A percentile compares a stretch with the other conserved stretches of the same genome.
phyloP scores from a whole-genome alignment of 768 basidiomycete genomes.

The Mycena kentingensis region DNA sequence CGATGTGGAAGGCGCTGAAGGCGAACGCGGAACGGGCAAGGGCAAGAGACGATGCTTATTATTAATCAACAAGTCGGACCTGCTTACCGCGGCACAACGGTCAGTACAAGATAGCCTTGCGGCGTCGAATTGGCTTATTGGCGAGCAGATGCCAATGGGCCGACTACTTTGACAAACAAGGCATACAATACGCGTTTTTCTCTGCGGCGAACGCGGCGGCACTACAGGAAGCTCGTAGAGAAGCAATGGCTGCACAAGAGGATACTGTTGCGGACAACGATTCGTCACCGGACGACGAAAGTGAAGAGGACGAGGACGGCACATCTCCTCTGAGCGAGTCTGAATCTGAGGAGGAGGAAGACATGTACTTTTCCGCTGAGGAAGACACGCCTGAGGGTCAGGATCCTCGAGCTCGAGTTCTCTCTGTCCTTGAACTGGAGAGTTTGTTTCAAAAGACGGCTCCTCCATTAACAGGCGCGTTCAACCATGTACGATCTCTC shows the following conservation, averaged over 20 bases:
- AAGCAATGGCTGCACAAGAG: slow-evolving; percentile 38
- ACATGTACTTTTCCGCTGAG: slow-evolving; percentile 50
- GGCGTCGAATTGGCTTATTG: not conserved
- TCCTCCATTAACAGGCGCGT: slow-evolving; percentile 67
- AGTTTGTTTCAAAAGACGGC: slow-evolving; percentile 72
- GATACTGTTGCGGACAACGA: slow-evolving; percentile 7
- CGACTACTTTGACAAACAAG: slow-evolving; percentile 80
- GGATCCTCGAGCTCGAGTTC: slow-evolving; percentile 72
- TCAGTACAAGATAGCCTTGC: slow-evolving; percentile 29
- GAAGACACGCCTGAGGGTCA: slow-evolving; percentile 53
- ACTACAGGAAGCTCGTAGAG: slow-evolving; percentile 72
- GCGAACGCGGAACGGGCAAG: slow-evolving; percentile 74
- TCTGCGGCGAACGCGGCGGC: slow-evolving; percentile 88
- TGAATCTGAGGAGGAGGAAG: slow-evolving; percentile 34
- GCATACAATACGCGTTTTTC: slow-evolving; percentile 86
- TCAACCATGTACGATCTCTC: not conserved
- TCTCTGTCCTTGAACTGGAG: slow-evolving; percentile 88
- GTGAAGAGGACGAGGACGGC: slow-evolving; percentile 27
- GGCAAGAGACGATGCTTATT: slow-evolving; percentile 76
- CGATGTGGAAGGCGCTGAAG: slow-evolving; percentile 83
- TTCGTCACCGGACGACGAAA: slow-evolving; percentile 5
- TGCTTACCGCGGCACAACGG: slow-evolving; percentile 87
- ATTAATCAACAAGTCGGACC: slow-evolving; percentile 94
- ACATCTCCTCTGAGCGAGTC: slow-evolving; percentile 30
- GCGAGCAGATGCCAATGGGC: slow-evolving; percentile 78